These are phyloP conservation scores for Aspergillus pseudoterreus DNA, from an alignment of 2,329 filamentous ascomycete genomes.

Conservation along the genomic window DNA sequence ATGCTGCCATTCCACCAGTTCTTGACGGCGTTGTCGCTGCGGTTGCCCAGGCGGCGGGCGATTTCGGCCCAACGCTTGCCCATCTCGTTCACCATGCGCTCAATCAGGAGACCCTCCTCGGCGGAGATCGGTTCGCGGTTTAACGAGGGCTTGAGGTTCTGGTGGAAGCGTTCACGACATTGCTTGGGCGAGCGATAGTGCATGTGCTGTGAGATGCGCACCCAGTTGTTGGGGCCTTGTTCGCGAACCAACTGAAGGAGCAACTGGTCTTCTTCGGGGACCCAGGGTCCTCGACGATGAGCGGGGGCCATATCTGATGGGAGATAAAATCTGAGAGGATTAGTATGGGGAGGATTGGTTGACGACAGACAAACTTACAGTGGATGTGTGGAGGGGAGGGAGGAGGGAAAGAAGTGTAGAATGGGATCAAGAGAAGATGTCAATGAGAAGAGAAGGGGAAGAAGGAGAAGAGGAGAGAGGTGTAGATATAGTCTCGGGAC, in stretches of 20 bases:
- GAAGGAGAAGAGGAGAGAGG: background rate
- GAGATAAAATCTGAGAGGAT: background rate
- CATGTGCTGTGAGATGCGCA: constrained; percentile 73
- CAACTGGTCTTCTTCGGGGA: constrained; percentile 68
- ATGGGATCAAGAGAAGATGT: background rate
- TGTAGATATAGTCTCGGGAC: constrained; percentile 17
- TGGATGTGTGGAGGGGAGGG: too few species aligned
- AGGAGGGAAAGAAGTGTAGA: background rate
- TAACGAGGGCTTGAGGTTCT: constrained; percentile 77
- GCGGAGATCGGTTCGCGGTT: constrained; percentile 70
- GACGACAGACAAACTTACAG: too few species aligned
- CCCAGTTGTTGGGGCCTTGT: constrained; percentile 83
- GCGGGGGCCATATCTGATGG: constrained; percentile 38
- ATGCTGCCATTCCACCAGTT: constrained; percentile 97
- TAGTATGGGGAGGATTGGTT: background rate
- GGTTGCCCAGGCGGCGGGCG: constrained; percentile 72
- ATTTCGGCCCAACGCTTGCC: constrained; percentile 94
- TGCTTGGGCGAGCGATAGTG: constrained; percentile 83
- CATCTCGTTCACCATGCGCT: constrained; percentile 70
- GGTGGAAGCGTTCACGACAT: constrained; percentile 89
- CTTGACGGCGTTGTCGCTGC: constrained; percentile 94
- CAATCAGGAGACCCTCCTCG: constrained; percentile 69
- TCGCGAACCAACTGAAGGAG: constrained; percentile 67
- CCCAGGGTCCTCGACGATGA: constrained; percentile 79
- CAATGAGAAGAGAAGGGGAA: background rate